phyloP scores from a whole-genome alignment of 805 yeast genomes.

The Zygotorulaspora danielsina region DNA sequence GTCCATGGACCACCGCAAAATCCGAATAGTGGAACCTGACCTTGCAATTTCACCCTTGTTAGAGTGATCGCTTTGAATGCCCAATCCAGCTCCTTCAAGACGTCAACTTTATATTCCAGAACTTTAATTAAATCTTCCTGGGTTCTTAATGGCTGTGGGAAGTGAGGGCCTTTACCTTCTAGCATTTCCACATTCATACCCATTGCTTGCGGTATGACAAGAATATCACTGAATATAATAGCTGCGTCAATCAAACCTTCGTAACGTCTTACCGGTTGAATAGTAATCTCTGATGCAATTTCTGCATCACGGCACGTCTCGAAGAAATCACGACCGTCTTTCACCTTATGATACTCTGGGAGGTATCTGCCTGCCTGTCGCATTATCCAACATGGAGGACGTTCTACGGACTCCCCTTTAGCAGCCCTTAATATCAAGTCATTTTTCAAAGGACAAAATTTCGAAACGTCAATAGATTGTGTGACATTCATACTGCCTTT shows the following conservation, averaged over 20 bases:
- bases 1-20: constrained; percentile 99
- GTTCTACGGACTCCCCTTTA: constrained; percentile 79
- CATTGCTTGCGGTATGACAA: constrained; percentile 97
- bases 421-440: constrained; percentile 93
- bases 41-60: constrained; percentile 80
- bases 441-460: constrained; percentile 76
- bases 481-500: constrained; percentile 4
- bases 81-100: constrained; percentile 80
- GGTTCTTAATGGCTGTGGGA: constrained; percentile 78
- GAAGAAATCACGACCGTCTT: constrained; percentile 82
- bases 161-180: constrained; percentile 92
- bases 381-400: constrained; percentile 99
- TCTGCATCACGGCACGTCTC: constrained; percentile 95
- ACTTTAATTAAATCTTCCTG: constrained; percentile 59
- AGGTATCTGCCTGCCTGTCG: constrained; percentile 94
- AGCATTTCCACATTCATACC: constrained; percentile 93
- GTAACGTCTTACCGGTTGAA: constrained; percentile 89
- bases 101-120: constrained; percentile 61
- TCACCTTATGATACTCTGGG: constrained; percentile 88
- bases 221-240: constrained; percentile 89
- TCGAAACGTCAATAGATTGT: constrained; percentile 18
- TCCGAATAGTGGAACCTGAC: constrained; percentile 91
- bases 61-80: constrained; percentile 89
- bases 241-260: constrained; percentile 94
- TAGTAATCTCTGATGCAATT: constrained; percentile 87